Percentiles rank a stretch among this genome's conserved stretches.
Conservation (phyloP, 805 yeast species). For the Candida maris region DNA sequence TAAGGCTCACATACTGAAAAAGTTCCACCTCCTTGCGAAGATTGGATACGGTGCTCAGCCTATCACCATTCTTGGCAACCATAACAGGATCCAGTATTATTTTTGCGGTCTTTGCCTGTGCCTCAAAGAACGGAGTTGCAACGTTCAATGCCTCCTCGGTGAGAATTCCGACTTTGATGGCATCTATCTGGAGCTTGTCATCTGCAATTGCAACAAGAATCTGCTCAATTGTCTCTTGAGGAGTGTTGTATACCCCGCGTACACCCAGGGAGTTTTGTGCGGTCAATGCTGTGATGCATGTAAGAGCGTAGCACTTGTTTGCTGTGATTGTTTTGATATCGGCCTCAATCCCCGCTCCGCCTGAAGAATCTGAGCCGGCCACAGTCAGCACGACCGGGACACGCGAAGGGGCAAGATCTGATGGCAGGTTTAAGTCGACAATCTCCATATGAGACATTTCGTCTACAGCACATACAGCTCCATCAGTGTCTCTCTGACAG, state of each 20-base stretch:
- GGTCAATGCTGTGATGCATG: slow-evolving; percentile 75
- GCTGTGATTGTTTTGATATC: slow-evolving; percentile 79
- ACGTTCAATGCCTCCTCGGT: slow-evolving; percentile 42
- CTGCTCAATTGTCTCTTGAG: slow-evolving; percentile 40
- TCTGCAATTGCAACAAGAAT: slow-evolving; percentile 54
- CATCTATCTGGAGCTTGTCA: slow-evolving; percentile 60
- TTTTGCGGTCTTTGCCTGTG: slow-evolving; percentile 1
- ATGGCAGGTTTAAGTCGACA: slow-evolving; percentile 10
- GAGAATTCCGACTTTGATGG: slow-evolving; percentile 76
- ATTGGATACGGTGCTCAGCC: slow-evolving; percentile 43
- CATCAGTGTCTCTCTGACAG: no score
- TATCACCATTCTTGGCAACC: slow-evolving; percentile 73
- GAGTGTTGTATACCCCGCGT: slow-evolving; percentile 39
- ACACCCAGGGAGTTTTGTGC: slow-evolving; percentile 69
- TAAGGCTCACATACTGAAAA: slow-evolving; percentile 29
- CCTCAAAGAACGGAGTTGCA: slow-evolving; percentile 29
- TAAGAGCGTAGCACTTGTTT: slow-evolving; percentile 74
- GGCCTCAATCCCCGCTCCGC: slow-evolving; percentile 94
- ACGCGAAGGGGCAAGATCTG: slow-evolving; percentile 5
- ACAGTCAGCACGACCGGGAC: slow-evolving; percentile 43
- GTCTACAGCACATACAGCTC: no score
- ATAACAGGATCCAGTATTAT: slow-evolving; percentile 81
- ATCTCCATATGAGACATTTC: slow-evolving; percentile 1
- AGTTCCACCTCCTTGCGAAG: slow-evolving; percentile 12
- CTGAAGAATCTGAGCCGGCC: slow-evolving; percentile 84